Base-by-base conservation (phyloP, 192 early-diverging fungal species). In the Oehlia diaphana region DNA sequence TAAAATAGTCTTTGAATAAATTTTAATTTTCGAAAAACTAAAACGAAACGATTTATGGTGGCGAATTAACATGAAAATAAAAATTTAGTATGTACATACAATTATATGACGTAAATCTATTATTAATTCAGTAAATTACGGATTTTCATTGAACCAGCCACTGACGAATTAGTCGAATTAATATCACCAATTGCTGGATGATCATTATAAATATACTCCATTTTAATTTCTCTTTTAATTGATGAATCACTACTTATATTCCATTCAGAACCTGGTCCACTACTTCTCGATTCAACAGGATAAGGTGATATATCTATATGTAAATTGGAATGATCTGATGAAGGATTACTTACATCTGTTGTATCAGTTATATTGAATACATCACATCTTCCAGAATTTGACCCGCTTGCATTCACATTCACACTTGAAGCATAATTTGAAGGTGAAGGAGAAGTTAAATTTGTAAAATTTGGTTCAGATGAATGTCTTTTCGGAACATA, bases 101-200 rank as follows among this genome's bases (percentile, higher is more conserved):
- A 47, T 47, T 47, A 47, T 47, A 44, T 47, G 44, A 2, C 44
- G 44, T 1, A 47, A 16, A 50, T 37, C 50, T 9, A 50, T 16
- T 42, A 68, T 66, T 66, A 77, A 67, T 77, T 77, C 26, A 77
- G 66, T 47, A 77, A 77, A 77, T 77, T 63, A 49, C 75, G 39
- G 14, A 77, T 77, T 35, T 77, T 77, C 62, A 77, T 77, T 47
- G 75, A 77, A 13, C 31, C 70, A 72, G 19, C n/a, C 9, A 37
- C 44, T 7, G 16, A 26, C 3, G 44, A 31, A 49, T 26, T 14
- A 28, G 28, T 19, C 47, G 42, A 49, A 49, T n/a, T 14, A 14
- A 13, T 19, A 2, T 37, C 71, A 31, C 44, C 13, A 10, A 39
- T 12, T 28, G 7, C 47, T 70, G 35, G 42, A 44, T 37, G 21